Percentiles rank a stretch among this genome's conserved stretches.
Conservation (phyloP, 2,329 filamentous ascomycete species). For the Onygenales sp. region DNA sequence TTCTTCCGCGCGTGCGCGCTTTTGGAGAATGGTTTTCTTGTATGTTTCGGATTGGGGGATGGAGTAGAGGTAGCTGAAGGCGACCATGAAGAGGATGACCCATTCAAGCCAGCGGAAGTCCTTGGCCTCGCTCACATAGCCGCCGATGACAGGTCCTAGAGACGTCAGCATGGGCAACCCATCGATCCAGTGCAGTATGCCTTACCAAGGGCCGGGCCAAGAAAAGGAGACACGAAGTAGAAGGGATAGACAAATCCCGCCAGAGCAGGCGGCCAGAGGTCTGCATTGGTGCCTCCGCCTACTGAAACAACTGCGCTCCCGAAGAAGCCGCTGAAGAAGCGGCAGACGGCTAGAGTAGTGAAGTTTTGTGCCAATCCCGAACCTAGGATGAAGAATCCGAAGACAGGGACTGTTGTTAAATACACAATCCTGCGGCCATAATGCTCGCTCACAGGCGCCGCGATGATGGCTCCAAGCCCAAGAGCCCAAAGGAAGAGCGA, state of each 20-base stretch:
- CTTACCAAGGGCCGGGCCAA: not conserved
- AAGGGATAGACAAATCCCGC: no score
- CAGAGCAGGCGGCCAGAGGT: conserved; percentile 4
- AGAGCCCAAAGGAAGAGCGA: no score
- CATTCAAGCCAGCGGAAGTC: conserved; percentile 12
- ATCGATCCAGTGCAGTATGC: not conserved
- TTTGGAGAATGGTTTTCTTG: conserved; percentile 14
- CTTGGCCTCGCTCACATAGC: no score
- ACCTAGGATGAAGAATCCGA: conserved; percentile 21
- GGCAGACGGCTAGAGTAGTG: conserved; percentile 12
- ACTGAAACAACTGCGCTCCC: conserved; percentile 13
- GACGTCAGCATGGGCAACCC: no score
- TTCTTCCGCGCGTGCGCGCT: conserved; percentile 3
- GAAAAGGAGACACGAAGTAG: no score
- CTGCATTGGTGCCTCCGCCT: conserved; percentile 14
- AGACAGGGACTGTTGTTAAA: conserved; percentile 24
- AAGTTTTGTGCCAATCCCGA: conserved; percentile 13
- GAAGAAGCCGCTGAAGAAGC: conserved; percentile 16
- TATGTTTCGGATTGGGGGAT: conserved; percentile 25
- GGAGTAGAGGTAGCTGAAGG: conserved; percentile 20
- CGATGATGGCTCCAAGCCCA: no score
- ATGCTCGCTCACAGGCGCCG: no score
- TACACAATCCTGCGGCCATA: conserved; percentile 21
- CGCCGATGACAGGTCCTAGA: no score
- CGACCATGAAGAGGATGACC: conserved; percentile 20